Percentiles rank a stretch among this genome's conserved stretches.
Conservation (phyloP, 306 rosid species). For the Nissolia schottii region DNA sequence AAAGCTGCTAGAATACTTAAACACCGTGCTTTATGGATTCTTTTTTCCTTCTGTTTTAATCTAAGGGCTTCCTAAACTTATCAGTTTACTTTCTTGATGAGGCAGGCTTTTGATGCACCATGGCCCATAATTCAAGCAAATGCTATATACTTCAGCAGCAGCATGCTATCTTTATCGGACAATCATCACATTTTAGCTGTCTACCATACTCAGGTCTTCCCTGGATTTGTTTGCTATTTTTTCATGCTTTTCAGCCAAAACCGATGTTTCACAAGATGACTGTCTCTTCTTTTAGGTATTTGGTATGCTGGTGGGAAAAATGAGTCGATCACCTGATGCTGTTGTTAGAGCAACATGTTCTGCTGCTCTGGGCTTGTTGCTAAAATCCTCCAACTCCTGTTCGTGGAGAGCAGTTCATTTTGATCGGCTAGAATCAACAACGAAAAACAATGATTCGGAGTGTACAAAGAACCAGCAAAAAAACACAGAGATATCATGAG, state of each 20-base stretch:
- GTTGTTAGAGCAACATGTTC: constrained; percentile 88
- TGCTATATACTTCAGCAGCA: constrained; percentile 82
- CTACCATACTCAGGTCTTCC: constrained; percentile 67
- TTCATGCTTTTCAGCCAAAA: constrained; percentile 2
- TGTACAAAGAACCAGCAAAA: constrained; percentile 13
- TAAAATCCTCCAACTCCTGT: constrained; percentile 62
- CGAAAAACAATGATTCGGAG: constrained; percentile 35
- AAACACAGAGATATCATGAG: not conserved
- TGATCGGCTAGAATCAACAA: constrained; percentile 47
- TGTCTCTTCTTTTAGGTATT: constrained; percentile 56
- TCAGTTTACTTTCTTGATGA: constrained; percentile 27
- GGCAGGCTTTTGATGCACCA: constrained; percentile 97
- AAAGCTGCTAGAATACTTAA: not conserved
- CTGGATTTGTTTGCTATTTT: constrained; percentile 6
- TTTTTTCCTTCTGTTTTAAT: constrained; percentile 15
- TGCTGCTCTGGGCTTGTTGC: constrained; percentile 75
- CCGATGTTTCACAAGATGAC: constrained; percentile 12
- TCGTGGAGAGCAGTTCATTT: constrained; percentile 51
- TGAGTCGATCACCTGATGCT: constrained; percentile 76
- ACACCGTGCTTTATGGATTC: not conserved
- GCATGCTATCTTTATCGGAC: constrained; percentile 72
- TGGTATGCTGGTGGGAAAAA: constrained; percentile 65
- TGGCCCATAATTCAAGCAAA: constrained; percentile 96
- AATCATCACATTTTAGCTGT: constrained; percentile 70
- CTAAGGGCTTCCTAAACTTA: constrained; percentile 16